Base-by-base conservation (phyloP, 2,329 filamentous ascomycete genomes). In the Herpomyces periplanetae region DNA sequence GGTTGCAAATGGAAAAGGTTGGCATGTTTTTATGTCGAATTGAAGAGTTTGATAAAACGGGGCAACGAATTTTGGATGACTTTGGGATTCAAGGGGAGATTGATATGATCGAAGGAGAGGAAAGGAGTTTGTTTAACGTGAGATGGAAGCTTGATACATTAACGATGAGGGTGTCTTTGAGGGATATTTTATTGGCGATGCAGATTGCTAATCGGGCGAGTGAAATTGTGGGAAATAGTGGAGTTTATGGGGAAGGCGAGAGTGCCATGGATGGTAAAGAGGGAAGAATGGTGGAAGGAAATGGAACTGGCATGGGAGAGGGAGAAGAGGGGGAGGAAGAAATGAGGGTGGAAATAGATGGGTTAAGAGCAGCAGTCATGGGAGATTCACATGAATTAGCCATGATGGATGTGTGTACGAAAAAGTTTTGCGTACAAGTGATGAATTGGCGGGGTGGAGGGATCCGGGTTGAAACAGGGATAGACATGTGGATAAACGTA, bases 11-110 rank as follows among this genome's bases (percentile, higher is more conserved):
- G 2, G 73, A 69, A 4, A 61, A 91, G 32, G 54, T 91, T 20
- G 80, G 80, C 28, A 96, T 99, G 80, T 99, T 88, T 36, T 40
- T 96, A 13, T 96, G 84, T 34, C 64, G 80, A 6, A 96, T 99
- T 80, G 84, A 99, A 37, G 66, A 60, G 26, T 91, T 91, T 28
- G 75, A 96, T 28, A 71, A 65, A 3, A 73, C 62, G 15, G 57
- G 69, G 14, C 48, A 96, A 17, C 59, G 80, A 8, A 87, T 99
- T 24, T 53, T 99, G 13, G 84, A 99, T 33, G 73, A 96, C 37
- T 96, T 96, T 35, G 87, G 71, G 2, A 45, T 91, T 5, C 65
- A 80, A 26, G 48, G 85, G 29, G 80, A 68, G 2, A 56, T 96
- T 44, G 75, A 96, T 31, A 58, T 55, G 27, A 45, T 51, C 15